Conservation (phyloP, 2,329 filamentous ascomycete species). For the Hypoxylon sp. region DNA sequence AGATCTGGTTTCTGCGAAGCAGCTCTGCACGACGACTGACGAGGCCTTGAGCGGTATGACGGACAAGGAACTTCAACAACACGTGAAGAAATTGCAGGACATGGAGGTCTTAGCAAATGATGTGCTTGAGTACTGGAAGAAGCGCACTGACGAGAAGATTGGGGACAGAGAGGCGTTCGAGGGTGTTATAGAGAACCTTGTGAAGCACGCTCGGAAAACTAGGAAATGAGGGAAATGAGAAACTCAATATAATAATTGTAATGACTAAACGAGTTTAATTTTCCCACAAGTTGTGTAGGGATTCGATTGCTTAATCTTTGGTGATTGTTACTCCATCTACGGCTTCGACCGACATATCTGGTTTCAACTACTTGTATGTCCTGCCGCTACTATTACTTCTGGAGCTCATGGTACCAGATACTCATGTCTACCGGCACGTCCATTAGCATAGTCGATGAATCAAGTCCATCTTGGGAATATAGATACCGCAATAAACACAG, state of each 20-base stretch:
- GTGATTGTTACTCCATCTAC: neutral
- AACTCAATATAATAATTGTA: constrained; percentile 31
- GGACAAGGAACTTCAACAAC: constrained; percentile 79
- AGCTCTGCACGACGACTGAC: constrained; percentile 86
- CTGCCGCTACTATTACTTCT: neutral
- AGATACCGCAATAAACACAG: neutral
- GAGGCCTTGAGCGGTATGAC: constrained; percentile 86
- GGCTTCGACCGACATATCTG: neutral
- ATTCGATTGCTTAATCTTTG: neutral
- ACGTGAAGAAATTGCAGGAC: constrained; percentile 78
- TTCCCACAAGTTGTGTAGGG: neutral
- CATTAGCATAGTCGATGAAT: neutral
- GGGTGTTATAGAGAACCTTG: constrained; percentile 95
- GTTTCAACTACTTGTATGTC: neutral
- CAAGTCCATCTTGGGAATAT: neutral
- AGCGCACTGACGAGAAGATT: constrained; percentile 86
- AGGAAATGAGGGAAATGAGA: constrained; percentile 71
- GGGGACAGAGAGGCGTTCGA: constrained; percentile 95
- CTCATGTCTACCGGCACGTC: neutral
- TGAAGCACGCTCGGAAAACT: constrained; percentile 89
- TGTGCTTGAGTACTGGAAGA: constrained; percentile 89
- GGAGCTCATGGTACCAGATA: neutral
- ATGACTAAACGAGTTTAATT: neutral
- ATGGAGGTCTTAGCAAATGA: constrained; percentile 81
- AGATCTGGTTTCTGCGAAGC: constrained; percentile 82